A percentile compares a stretch with the other conserved stretches of the same genome.
Conservation (phyloP, 768 basidiomycete species). For the Xerocomellus amylosporus region DNA sequence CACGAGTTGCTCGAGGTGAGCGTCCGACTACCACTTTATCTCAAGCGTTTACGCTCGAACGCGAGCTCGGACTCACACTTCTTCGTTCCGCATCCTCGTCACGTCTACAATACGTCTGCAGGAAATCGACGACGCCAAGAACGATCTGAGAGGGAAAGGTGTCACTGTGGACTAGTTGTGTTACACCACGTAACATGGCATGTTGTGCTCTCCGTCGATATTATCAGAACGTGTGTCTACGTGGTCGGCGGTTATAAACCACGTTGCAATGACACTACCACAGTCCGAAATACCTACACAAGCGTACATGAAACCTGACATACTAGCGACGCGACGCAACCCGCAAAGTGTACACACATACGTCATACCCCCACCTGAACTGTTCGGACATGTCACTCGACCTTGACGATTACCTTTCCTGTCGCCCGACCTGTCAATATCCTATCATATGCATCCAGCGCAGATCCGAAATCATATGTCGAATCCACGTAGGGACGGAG, state of each 20-base stretch:
- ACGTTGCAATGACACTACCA: no score
- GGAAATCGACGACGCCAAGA: slow-evolving; percentile 61
- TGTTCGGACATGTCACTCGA: slow-evolving; percentile 28
- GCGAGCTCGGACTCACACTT: not conserved
- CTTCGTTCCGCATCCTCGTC: not conserved
- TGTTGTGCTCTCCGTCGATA: no score
- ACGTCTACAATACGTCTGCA: slow-evolving; percentile 20
- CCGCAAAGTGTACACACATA: no score
- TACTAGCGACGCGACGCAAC: no score
- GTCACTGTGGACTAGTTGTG: slow-evolving; percentile 53
- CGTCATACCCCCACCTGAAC: no score
- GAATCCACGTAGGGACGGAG: slow-evolving; percentile 60
- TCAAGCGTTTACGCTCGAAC: not conserved
- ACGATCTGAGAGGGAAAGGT: slow-evolving; percentile 56
- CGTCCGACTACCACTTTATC: not conserved
- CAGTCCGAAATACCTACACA: no score
- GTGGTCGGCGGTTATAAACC: no score
- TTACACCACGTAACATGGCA: not conserved
- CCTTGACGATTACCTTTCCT: slow-evolving; percentile 65
- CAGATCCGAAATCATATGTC: slow-evolving; percentile 54
- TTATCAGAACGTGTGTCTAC: no score
- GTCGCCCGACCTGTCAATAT: slow-evolving; percentile 53
- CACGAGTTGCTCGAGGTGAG: slow-evolving; percentile 57
- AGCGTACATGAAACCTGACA: no score
- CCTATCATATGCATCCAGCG: slow-evolving; percentile 58